Conservation (phyloP, 2,329 filamentous ascomycete species). For the Ophiostoma ips region DNA sequence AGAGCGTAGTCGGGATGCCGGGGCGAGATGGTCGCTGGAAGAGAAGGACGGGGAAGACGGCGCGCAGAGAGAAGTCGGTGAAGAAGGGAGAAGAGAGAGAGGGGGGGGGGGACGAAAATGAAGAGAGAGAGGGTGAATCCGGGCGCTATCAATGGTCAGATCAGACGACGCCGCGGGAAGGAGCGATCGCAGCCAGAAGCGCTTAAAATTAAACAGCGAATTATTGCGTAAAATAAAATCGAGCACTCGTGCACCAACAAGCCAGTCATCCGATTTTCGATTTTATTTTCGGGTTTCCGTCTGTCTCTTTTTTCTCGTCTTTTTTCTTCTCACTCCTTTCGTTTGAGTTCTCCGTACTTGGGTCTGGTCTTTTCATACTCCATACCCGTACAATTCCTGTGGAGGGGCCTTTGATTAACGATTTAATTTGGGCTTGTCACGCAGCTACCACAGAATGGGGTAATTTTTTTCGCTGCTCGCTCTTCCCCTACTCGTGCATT, state of each 20-base stretch:
- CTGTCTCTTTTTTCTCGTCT: not conserved
- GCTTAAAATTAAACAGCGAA: not conserved
- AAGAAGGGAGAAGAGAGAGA: not conserved
- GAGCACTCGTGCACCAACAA: not conserved
- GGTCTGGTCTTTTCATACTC: no score
- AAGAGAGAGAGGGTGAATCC: not conserved
- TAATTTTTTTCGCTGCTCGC: no score
- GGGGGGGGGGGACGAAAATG: not conserved
- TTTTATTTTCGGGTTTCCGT: no score
- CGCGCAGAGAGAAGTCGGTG: not conserved
- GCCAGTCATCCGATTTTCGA: not conserved
- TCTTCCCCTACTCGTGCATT: no score
- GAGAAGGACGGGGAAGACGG: not conserved
- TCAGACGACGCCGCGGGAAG: not conserved
- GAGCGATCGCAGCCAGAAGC: not conserved
- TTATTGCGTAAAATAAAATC: no score
- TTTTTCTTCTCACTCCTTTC: not conserved
- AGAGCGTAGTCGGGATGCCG: not conserved
- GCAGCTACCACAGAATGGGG: no score
- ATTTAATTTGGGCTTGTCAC: no score
- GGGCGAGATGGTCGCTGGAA: not conserved
- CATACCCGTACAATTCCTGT: no score
- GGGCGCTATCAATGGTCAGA: not conserved
- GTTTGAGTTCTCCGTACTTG: no score
- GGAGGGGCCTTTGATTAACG: no score